A percentile compares a stretch with the other conserved stretches of the same genome.
These are phyloP conservation scores for Firmiana major DNA, from an alignment of 345 rosid species.

Conservation along the genomic window DNA sequence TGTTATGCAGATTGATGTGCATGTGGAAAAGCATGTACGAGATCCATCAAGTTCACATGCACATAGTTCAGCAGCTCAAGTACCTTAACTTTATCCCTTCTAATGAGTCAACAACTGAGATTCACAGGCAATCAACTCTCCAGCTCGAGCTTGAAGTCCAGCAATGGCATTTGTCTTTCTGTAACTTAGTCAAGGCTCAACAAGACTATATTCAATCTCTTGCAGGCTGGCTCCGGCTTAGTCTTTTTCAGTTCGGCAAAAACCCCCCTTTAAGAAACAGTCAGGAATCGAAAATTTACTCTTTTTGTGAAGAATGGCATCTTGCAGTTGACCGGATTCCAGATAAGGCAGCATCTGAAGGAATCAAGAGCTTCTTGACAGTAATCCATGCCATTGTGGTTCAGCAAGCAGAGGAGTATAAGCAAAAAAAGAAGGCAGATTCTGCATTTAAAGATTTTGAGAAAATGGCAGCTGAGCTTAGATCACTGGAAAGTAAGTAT, in stretches of 20 bases:
- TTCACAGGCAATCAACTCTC: constrained; percentile 59
- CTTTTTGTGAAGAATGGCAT: constrained; percentile 87
- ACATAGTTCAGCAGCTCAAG: constrained; percentile 94
- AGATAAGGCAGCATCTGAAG: constrained; percentile 97
- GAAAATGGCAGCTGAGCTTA: constrained; percentile 61
- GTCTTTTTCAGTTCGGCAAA: constrained; percentile 85
- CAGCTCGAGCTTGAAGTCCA: constrained; percentile 26
- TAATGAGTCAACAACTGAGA: constrained; percentile 79
- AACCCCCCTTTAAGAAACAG: constrained; percentile 35
- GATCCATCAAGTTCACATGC: constrained; percentile 94
- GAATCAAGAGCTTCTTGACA: constrained; percentile 76
- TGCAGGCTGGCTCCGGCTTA: constrained; percentile 89
- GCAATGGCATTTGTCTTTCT: constrained; percentile 91
- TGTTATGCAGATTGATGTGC: constrained; percentile 62
- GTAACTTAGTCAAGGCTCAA: constrained; percentile 72
- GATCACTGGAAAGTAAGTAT: constrained; percentile 68
- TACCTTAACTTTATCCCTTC: constrained; percentile 86
- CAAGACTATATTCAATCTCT: constrained; percentile 83
- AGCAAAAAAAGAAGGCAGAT: constrained; percentile 82
- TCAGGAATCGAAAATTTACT: constrained; percentile 44
- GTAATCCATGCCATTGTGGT: constrained; percentile 82
- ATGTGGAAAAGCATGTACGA: constrained; percentile 99
- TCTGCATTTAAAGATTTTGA: constrained; percentile 59
- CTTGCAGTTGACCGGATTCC: constrained; percentile 80
- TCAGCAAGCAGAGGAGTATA: constrained; percentile 81